Evolutionary conservation across 2,329 filamentous ascomycete genomes (phyloP).

Genomic region (Neocucurbitaria cava): DNA sequence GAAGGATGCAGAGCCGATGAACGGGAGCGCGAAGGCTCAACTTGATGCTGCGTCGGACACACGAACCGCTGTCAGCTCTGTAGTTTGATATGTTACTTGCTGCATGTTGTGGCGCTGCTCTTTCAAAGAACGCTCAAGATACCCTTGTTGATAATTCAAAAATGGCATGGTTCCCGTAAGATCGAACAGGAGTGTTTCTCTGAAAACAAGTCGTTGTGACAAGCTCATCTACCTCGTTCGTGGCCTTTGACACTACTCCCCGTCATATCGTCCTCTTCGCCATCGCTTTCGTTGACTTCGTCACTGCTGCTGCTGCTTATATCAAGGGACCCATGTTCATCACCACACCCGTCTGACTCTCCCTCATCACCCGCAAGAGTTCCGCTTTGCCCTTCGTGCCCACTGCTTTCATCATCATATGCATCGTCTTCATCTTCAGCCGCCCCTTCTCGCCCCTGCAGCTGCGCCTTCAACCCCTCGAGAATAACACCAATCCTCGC

Average conservation of each 20-base stretch:
- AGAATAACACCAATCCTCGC: slow-evolving; percentile 38
- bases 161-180: no score
- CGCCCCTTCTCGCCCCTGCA: slow-evolving; percentile 24
- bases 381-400: neutral
- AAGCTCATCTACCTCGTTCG: neutral
- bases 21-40: neutral
- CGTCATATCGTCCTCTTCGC: neutral
- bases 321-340: neutral
- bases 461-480: slow-evolving; percentile 37
- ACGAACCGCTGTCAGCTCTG: neutral
- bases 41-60: neutral
- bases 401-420: neutral
- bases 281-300: neutral
- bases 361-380: neutral
- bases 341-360: neutral
- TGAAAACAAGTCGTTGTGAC: neutral
- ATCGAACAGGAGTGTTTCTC: no score
- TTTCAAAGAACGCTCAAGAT: no score
- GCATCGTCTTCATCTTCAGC: neutral
- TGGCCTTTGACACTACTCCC: neutral
- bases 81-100: neutral
- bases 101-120: no score
- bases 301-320: neutral
- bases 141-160: no score
- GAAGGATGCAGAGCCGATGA: neutral